Conservation (phyloP, 139 green algal species). For the Astrephomene gubernaculifera region DNA sequence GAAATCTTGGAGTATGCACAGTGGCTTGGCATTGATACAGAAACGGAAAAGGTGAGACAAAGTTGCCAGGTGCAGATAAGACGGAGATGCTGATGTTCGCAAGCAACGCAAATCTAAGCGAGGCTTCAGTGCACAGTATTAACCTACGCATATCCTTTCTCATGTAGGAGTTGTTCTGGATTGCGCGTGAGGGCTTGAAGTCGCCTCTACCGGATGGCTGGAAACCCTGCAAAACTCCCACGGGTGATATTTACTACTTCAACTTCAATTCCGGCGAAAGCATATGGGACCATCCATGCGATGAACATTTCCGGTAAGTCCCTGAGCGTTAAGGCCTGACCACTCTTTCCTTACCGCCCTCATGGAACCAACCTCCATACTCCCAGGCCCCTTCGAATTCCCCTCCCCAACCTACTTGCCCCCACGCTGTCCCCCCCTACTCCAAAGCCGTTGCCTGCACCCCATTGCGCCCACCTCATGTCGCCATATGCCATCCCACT, state of each 20-base stretch:
- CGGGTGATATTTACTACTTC: slow-evolving; percentile 89
- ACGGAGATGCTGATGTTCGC: too few relatives aligned
- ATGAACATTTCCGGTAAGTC: slow-evolving; percentile 72
- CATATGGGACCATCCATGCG: slow-evolving; percentile 89
- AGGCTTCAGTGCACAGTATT: too few relatives aligned
- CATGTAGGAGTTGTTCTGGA: slow-evolving; percentile 80
- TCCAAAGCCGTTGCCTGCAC: too few relatives aligned
- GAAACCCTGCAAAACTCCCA: slow-evolving; percentile 84
- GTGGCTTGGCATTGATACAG: slow-evolving; percentile 86
- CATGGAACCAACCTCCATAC: too few relatives aligned
- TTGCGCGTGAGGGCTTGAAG: slow-evolving; percentile 82
- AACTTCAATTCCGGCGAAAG: slow-evolving; percentile 84
- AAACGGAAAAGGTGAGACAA: slow-evolving; percentile 66
- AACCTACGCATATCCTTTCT: neutral
- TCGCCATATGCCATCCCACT: neutral
- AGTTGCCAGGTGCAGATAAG: too few relatives aligned
- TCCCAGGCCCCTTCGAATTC: too few relatives aligned
- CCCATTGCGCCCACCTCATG: too few relatives aligned
- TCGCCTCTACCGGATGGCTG: slow-evolving; percentile 80
- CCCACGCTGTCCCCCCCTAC: too few relatives aligned
- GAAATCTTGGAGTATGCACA: slow-evolving; percentile 86
- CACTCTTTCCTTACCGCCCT: too few relatives aligned
- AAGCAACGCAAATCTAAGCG: too few relatives aligned
- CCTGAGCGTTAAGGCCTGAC: too few relatives aligned
- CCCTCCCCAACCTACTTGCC: too few relatives aligned